Evolutionary conservation across 2,329 filamentous ascomycete species (phyloP).

Genomic region (Cadophora sp.): DNA sequence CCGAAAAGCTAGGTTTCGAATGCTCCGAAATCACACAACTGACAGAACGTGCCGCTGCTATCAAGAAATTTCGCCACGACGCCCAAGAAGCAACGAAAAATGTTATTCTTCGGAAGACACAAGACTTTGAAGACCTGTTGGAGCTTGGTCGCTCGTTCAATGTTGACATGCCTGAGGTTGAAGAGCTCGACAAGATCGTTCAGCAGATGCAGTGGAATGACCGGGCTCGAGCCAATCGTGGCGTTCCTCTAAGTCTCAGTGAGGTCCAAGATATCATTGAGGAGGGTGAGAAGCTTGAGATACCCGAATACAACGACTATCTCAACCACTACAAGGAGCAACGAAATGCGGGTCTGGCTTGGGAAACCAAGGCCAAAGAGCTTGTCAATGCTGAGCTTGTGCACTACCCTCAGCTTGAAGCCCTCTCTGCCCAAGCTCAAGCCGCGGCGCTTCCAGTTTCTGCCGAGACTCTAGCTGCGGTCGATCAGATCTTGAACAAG

Average conservation of each 20-base stretch:
- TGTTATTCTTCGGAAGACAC: slow-evolving; percentile 65
- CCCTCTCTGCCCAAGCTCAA: slow-evolving; percentile 82
- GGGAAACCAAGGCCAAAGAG: slow-evolving; percentile 93
- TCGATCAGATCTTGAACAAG: slow-evolving; percentile 93
- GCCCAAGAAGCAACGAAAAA: slow-evolving; percentile 75
- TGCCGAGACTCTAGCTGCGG: slow-evolving; percentile 76
- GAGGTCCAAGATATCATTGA: slow-evolving; percentile 82
- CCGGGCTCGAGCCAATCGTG: slow-evolving; percentile 70
- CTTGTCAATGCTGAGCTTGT: slow-evolving; percentile 90
- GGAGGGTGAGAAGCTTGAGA: slow-evolving; percentile 77
- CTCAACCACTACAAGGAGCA: slow-evolving; percentile 79
- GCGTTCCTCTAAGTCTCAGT: slow-evolving; percentile 72
- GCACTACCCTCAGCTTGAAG: slow-evolving; percentile 93
- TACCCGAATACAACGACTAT: slow-evolving; percentile 82
- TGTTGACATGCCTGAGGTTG: slow-evolving; percentile 88
- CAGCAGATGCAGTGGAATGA: slow-evolving; percentile 91
- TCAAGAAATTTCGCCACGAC: slow-evolving; percentile 82
- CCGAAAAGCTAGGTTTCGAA: slow-evolving; percentile 89
- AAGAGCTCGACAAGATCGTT: slow-evolving; percentile 78
- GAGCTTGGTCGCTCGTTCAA: slow-evolving; percentile 90
- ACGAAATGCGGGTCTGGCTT: slow-evolving; percentile 77
- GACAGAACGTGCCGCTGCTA: slow-evolving; percentile 83
- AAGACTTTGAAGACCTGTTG: slow-evolving; percentile 88
- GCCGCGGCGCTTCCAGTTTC: slow-evolving; percentile 78
- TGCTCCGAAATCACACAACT: slow-evolving; percentile 88